phyloP scores from a whole-genome alignment of 73 alveolate species.

The Paraurostyla sp. region DNA sequence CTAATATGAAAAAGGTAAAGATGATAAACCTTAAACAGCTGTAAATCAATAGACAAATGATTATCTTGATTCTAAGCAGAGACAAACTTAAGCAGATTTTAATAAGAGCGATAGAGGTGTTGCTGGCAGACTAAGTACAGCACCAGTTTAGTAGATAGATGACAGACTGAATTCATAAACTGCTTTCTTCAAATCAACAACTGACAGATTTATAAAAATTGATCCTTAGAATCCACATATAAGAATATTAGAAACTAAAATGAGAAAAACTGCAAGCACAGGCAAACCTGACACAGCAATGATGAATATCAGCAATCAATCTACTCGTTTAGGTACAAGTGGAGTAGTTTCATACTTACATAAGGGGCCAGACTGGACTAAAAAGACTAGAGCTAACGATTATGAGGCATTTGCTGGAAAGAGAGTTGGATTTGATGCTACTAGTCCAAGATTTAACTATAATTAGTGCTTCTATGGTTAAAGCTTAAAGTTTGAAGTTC shows the following conservation, averaged over 20 bases:
- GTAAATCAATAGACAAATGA: no score
- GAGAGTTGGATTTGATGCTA: constrained; percentile 67
- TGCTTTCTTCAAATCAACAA: constrained; percentile 67
- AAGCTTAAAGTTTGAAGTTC: constrained; percentile 58
- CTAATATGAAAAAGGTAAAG: constrained; percentile 9
- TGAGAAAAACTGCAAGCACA: not conserved
- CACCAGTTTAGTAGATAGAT: not conserved
- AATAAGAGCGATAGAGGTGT: not conserved
- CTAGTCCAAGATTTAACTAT: constrained; percentile 70
- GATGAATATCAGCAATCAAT: not conserved
- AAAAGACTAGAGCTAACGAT: constrained; percentile 55
- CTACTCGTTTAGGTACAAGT: constrained; percentile 21
- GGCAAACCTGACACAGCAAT: constrained; percentile 37
- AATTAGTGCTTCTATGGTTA: constrained; percentile 71
- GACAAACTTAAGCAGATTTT: not conserved
- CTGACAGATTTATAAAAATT: constrained; percentile 59
- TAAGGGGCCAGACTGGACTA: constrained; percentile 38
- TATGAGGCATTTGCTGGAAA: constrained; percentile 50
- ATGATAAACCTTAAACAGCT: no score
- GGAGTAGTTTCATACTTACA: constrained; percentile 47
- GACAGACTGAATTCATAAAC: constrained; percentile 29
- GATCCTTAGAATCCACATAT: constrained; percentile 64
- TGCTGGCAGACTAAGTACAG: constrained; percentile 8
- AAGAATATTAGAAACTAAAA: constrained; percentile 59
- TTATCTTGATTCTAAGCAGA: not conserved